These are phyloP conservation scores for Aspergillus nanangensis DNA, from an alignment of 495 filamentous ascomycete genomes.

Conservation along the genomic window DNA sequence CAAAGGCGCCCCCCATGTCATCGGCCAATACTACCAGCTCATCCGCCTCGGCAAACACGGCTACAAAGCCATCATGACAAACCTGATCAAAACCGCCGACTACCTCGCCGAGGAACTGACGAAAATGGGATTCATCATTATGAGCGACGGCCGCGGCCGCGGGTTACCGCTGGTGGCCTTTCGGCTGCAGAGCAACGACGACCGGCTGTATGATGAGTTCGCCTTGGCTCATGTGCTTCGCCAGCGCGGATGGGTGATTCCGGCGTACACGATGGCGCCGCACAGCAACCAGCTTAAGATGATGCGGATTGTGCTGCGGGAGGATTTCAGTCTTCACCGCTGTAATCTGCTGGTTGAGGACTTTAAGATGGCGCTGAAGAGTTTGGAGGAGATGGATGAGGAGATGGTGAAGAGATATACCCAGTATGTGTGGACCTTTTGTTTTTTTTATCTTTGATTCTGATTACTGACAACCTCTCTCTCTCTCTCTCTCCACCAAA, in stretches of 20 bases:
- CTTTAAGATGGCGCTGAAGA: slow-evolving; percentile 63
- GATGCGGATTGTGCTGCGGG: slow-evolving; percentile 83
- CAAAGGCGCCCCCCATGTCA: slow-evolving; percentile 86
- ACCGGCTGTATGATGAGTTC: slow-evolving; percentile 76
- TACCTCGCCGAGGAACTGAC: slow-evolving; percentile 68
- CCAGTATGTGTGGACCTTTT: slow-evolving; percentile 46
- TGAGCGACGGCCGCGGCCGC: slow-evolving; percentile 68
- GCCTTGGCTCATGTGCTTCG: slow-evolving; percentile 77
- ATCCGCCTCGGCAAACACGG: slow-evolving; percentile 88
- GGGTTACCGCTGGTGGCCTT: slow-evolving; percentile 87
- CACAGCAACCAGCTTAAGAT: slow-evolving; percentile 73
- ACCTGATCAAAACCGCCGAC: slow-evolving; percentile 77
- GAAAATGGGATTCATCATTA: slow-evolving; percentile 74
- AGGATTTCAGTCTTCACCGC: slow-evolving; percentile 76
- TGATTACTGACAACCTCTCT: background rate
- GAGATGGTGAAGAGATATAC: slow-evolving; percentile 56
- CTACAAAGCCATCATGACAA: slow-evolving; percentile 81
- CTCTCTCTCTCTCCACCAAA: too few species aligned
- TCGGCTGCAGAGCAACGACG: slow-evolving; percentile 55
- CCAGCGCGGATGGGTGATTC: slow-evolving; percentile 82
- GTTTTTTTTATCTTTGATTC: background rate
- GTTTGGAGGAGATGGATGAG: slow-evolving; percentile 65
- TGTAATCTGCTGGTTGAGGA: slow-evolving; percentile 71
- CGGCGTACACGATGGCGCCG: slow-evolving; percentile 93
- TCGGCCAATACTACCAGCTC: slow-evolving; percentile 94